Percentiles rank a stretch among this genome's conserved stretches.
phyloP scores from a whole-genome alignment of 257 asterid species.

The Verbascum thapsus region DNA sequence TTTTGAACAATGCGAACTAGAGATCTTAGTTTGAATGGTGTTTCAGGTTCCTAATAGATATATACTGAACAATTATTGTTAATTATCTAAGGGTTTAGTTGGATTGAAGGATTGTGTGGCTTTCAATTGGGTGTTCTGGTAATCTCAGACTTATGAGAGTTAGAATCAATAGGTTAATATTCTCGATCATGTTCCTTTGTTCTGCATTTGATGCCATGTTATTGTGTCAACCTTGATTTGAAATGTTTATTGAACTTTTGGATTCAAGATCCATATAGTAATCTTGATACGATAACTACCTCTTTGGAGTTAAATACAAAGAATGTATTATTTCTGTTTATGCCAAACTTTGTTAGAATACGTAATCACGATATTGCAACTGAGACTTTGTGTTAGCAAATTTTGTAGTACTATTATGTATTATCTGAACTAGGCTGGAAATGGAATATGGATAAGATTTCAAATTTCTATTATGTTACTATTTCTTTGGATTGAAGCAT shows the following conservation, averaged over 20 bases:
- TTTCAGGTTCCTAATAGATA: too few species aligned
- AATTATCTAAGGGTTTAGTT: not conserved
- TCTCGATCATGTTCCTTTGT: not conserved
- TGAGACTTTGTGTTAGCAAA: not conserved
- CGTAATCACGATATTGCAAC: not conserved
- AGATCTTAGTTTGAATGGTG: too few species aligned
- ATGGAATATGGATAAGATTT: not conserved
- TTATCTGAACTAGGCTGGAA: not conserved
- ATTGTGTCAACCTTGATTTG: not conserved
- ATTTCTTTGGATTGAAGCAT: too few species aligned
- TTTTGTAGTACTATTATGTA: not conserved
- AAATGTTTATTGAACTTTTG: not conserved
- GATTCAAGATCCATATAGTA: not conserved
- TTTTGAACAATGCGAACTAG: too few species aligned
- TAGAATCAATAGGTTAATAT: not conserved
- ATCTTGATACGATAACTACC: not conserved
- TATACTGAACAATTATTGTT: not conserved
- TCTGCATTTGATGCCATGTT: not conserved
- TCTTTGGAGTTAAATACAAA: not conserved
- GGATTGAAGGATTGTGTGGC: not conserved
- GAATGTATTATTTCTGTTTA: constrained; percentile 1
- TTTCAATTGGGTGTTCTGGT: not conserved
- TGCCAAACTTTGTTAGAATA: constrained; percentile 5
- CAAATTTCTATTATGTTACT: not conserved
- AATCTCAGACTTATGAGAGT: not conserved